phyloP scores from a whole-genome alignment of 495 filamentous ascomycete species.

The Aspergillus baeticus region DNA sequence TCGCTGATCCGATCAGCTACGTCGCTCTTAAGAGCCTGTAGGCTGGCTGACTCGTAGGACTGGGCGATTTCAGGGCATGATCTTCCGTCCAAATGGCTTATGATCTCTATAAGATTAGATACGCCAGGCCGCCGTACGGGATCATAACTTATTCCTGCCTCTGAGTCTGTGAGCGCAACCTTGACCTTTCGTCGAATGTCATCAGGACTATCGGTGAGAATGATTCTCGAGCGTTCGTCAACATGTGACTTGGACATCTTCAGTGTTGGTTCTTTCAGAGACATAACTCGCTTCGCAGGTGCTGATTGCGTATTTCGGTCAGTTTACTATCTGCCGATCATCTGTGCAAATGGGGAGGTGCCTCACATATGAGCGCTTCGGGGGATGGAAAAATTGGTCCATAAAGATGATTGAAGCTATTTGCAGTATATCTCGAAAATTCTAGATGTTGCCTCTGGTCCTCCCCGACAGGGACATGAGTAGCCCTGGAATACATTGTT shows the following conservation, averaged over 20 bases:
- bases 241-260: conserved; percentile 95
- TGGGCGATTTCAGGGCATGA: conserved; percentile 55
- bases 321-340: conserved; percentile 1
- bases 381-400: conserved; percentile 63
- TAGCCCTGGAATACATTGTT: conserved; percentile 52
- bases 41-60: conserved; percentile 46
- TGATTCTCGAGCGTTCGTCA: conserved; percentile 69
- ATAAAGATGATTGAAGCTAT: conserved; percentile 78
- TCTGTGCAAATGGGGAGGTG: background rate
- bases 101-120: conserved; percentile 78
- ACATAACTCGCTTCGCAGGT: conserved; percentile 84
- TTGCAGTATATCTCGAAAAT: conserved; percentile 79
- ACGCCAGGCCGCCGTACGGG: conserved; percentile 71
- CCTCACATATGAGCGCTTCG: conserved; percentile 72
- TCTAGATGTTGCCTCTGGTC: conserved; percentile 94
- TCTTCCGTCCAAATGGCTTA: conserved; percentile 60
- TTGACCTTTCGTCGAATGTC: conserved; percentile 66
- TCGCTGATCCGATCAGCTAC: conserved; percentile 55
- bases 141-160: conserved; percentile 66
- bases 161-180: conserved; percentile 74
- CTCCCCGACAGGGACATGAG: conserved; percentile 93
- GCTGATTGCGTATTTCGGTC: conserved; percentile 39
- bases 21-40: conserved; percentile 64
- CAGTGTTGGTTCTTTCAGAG: conserved; percentile 64
- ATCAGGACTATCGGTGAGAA: conserved; percentile 67